Evolutionary conservation across 78 protist genomes (phyloP).

Genomic region (Chrysochromulina parva): DNA sequence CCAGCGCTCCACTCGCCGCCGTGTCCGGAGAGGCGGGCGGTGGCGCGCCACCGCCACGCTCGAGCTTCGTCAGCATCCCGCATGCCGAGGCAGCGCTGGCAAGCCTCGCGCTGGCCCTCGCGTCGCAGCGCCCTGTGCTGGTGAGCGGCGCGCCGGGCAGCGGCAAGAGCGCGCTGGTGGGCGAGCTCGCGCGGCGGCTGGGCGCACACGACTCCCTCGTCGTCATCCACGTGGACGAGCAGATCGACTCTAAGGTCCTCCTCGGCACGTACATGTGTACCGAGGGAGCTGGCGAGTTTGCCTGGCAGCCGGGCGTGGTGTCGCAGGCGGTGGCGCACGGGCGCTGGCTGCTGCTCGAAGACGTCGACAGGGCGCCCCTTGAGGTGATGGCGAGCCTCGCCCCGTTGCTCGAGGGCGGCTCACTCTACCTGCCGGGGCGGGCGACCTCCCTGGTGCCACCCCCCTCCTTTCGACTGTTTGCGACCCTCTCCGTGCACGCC

Average conservation of each 20-base stretch:
- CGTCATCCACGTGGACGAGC: constrained; percentile 89
- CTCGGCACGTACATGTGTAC: constrained; percentile 90
- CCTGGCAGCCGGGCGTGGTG: constrained; percentile 81
- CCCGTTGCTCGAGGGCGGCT: not conserved
- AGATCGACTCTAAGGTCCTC: constrained; percentile 76
- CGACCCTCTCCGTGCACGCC: constrained; percentile 63
- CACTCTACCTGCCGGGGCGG: constrained; percentile 50
- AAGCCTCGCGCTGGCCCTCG: no score
- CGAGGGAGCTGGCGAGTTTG: constrained; percentile 92
- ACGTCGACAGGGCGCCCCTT: constrained; percentile 75
- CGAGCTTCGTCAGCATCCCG: no score
- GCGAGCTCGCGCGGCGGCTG: constrained; percentile 57
- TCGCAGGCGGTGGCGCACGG: constrained; percentile 61
- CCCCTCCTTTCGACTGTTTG: constrained; percentile 87
- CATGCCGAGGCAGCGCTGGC: no score
- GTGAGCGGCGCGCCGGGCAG: constrained; percentile 86
- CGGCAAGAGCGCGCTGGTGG: constrained; percentile 87
- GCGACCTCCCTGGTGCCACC: constrained; percentile 70
- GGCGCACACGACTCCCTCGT: constrained; percentile 29
- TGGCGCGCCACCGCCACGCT: no score
- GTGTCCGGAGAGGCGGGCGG: no score
- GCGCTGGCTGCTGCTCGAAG: constrained; percentile 95
- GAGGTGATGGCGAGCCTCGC: constrained; percentile 53
- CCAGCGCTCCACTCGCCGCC: no score
- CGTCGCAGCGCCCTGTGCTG: constrained; percentile 52